phyloP scores from a whole-genome alignment of 2,329 filamentous ascomycete species.

The Chaetomium sp. region DNA sequence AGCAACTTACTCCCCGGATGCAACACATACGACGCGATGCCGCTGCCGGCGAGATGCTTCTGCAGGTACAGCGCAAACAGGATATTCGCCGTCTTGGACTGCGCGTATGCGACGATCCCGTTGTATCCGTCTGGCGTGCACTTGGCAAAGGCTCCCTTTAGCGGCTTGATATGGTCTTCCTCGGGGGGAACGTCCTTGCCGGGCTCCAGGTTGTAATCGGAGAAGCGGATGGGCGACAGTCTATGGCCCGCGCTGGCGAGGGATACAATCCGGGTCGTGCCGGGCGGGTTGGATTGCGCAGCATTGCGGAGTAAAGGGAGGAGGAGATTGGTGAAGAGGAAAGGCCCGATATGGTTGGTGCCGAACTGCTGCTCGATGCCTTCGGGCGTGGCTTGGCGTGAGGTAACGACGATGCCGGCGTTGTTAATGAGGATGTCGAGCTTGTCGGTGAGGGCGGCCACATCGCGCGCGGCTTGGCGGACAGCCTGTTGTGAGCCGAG shows the following conservation, averaged over 20 bases:
- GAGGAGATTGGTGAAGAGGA: conserved; percentile 43
- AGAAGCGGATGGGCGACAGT: conserved; percentile 37
- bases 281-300: conserved; percentile 23
- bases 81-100: conserved; percentile 47
- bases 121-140: conserved; percentile 31
- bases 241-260: conserved; percentile 38
- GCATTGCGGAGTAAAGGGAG: conserved; percentile 37
- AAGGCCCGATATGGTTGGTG: conserved; percentile 46
- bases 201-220: conserved; percentile 37
- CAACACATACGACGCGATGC: conserved; percentile 34
- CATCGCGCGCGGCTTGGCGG: conserved; percentile 31
- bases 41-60: conserved; percentile 26
- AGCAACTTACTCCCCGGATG: conserved; percentile 35
- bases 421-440: conserved; percentile 41
- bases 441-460: conserved; percentile 26
- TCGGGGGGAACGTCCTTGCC: conserved; percentile 32
- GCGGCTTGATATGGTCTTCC: conserved; percentile 26
- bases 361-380: conserved; percentile 33
- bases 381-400: conserved; percentile 31
- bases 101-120: conserved; percentile 39
- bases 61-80: conserved; percentile 38
- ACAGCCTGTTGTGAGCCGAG: conserved; percentile 33
- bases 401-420: conserved; percentile 30
- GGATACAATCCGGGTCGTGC: conserved; percentile 35
- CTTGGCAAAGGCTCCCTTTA: conserved; percentile 28